A percentile compares a stretch with the other conserved stretches of the same genome.
Conservation (phyloP, 2,329 filamentous ascomycete genomes). For the Paecilomyces sp. region DNA sequence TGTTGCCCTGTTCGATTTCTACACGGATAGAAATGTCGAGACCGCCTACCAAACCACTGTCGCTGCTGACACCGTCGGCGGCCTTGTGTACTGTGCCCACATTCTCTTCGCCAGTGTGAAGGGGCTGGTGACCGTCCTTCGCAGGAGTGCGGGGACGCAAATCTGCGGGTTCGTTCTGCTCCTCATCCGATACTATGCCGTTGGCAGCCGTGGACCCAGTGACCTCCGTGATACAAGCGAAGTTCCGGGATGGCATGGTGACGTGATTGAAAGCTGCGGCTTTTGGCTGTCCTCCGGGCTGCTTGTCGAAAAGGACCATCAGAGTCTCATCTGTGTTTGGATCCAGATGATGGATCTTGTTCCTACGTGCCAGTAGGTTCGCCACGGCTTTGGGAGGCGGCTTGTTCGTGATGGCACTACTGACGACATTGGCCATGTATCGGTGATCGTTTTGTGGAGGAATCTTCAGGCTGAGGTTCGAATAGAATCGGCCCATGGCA, state of each 20-base stretch:
- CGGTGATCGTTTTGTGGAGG: conserved; percentile 52
- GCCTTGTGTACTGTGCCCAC: conserved; percentile 75
- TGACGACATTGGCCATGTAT: conserved; percentile 59
- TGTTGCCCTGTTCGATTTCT: conserved; percentile 39
- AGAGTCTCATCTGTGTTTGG: conserved; percentile 58
- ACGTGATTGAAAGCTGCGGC: conserved; percentile 69
- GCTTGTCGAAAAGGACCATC: conserved; percentile 55
- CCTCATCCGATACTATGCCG: conserved; percentile 1
- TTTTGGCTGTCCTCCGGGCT: conserved; percentile 53
- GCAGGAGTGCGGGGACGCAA: conserved; percentile 22
- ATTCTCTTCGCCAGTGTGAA: conserved; percentile 69
- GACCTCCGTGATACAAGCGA: conserved; percentile 55
- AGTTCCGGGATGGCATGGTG: conserved; percentile 70
- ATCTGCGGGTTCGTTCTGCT: conserved; percentile 12
- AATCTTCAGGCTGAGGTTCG: conserved; percentile 50
- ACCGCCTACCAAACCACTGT: conserved; percentile 32
- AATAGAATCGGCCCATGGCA: conserved; percentile 59
- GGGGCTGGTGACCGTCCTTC: conserved; percentile 61
- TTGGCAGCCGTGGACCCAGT: conserved; percentile 17
- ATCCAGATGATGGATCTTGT: conserved; percentile 61
- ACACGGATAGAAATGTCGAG: conserved; percentile 40
- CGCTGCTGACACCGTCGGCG: conserved; percentile 42
- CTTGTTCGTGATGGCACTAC: conserved; percentile 61
- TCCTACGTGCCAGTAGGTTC: conserved; percentile 55
- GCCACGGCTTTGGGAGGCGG: conserved; percentile 58